Percentiles rank a stretch among this genome's conserved stretches.
phyloP scores from a whole-genome alignment of 2,329 filamentous ascomycete genomes.

The Capronia coronata region DNA sequence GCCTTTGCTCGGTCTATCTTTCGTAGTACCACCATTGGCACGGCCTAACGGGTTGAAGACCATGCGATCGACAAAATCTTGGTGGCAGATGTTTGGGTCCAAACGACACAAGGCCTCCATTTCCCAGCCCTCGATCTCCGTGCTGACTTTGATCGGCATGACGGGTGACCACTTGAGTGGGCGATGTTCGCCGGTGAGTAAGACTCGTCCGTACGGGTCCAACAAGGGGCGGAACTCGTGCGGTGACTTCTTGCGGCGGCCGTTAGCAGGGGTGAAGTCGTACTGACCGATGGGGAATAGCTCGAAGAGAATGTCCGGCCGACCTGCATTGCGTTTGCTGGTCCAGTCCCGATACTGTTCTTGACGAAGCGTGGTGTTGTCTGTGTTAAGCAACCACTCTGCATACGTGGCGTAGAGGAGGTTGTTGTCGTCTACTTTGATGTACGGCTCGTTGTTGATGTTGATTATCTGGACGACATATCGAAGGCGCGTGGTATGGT shows the following conservation, averaged over 20 bases:
- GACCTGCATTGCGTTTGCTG: not conserved
- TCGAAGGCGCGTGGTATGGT: slow-evolving; percentile 7
- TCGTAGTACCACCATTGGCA: too few relatives aligned
- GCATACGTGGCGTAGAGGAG: slow-evolving; percentile 9
- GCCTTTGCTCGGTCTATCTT: slow-evolving; percentile 8
- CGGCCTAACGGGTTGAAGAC: not conserved
- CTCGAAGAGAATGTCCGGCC: slow-evolving; percentile 8
- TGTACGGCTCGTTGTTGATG: slow-evolving; percentile 8
- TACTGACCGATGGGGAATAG: slow-evolving; percentile 11
- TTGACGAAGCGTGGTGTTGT: slow-evolving; percentile 10
- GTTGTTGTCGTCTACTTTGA: slow-evolving; percentile 2
- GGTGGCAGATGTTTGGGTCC: slow-evolving; percentile 15
- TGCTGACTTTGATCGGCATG: slow-evolving; percentile 10
- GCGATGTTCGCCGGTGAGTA: slow-evolving; percentile 9
- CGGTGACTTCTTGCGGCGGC: slow-evolving; percentile 11
- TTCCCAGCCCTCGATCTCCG: slow-evolving; percentile 19
- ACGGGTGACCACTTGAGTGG: slow-evolving; percentile 6
- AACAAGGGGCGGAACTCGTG: slow-evolving; percentile 10
- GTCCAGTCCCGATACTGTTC: not conserved
- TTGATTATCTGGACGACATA: slow-evolving; percentile 3
- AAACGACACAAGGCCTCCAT: slow-evolving; percentile 17
- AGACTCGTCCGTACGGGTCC: slow-evolving; percentile 8
- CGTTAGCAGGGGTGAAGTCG: slow-evolving; percentile 6
- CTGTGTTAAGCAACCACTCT: not conserved
- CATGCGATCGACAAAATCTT: slow-evolving; percentile 20